These are phyloP conservation scores for Hypoxylon sp. DNA, from an alignment of 2,329 filamentous ascomycete species.

Conservation along the genomic window DNA sequence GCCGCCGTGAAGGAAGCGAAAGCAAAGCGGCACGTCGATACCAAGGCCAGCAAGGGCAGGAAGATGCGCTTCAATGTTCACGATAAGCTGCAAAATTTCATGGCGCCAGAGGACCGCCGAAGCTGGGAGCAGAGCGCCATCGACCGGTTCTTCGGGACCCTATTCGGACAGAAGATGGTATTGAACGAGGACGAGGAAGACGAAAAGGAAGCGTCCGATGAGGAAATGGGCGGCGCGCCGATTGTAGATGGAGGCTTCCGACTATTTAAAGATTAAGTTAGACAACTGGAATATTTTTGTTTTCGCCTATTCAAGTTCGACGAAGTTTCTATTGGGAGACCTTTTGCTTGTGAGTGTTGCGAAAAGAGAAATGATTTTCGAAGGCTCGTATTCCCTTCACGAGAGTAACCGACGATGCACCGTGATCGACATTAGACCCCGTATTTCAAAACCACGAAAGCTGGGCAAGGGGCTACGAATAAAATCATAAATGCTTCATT, in stretches of 20 bases:
- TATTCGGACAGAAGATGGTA: constrained; percentile 79
- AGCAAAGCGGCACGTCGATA: constrained; percentile 87
- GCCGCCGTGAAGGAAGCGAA: constrained; percentile 82
- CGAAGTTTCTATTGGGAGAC: constrained; percentile 21
- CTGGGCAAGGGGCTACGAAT: constrained; percentile 20
- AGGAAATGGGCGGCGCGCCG: constrained; percentile 65
- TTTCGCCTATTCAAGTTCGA: background rate
- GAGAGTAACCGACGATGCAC: constrained; percentile 30
- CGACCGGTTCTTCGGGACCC: constrained; percentile 81
- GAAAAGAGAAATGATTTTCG: constrained; percentile 39
- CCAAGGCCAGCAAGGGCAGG: constrained; percentile 93
- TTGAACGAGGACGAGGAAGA: constrained; percentile 69
- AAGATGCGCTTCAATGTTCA: constrained; percentile 96
- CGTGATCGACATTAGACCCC: constrained; percentile 39
- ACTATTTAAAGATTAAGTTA: constrained; percentile 61
- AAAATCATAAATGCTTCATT: constrained; percentile 26
- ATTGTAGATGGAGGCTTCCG: constrained; percentile 68
- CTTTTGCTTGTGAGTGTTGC: constrained; percentile 25
- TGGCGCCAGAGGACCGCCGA: constrained; percentile 89
- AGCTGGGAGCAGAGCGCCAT: constrained; percentile 85
- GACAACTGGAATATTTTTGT: constrained; percentile 23
- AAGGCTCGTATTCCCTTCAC: constrained; percentile 39
- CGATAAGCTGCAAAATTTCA: constrained; percentile 98
- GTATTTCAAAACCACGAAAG: constrained; percentile 20
- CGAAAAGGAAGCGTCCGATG: constrained; percentile 60